phyloP scores from a whole-genome alignment of 495 filamentous ascomycete species.

The Neurospora hispaniola region DNA sequence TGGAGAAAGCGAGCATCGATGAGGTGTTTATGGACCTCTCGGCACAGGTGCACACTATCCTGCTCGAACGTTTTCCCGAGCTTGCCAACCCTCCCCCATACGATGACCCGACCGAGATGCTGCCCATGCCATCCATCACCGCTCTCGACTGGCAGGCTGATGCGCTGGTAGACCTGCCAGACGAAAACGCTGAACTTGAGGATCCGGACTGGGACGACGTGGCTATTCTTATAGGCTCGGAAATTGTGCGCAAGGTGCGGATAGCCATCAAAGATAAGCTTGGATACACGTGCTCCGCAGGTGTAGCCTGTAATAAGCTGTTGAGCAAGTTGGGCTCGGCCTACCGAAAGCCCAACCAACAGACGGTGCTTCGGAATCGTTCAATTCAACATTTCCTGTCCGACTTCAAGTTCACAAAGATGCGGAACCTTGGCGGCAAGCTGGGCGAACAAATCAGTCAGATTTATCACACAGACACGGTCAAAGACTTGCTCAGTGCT shows the following conservation, averaged over 20 bases:
- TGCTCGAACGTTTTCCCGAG: constrained; percentile 73
- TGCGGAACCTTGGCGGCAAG: constrained; percentile 93
- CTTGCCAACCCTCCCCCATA: constrained; percentile 51
- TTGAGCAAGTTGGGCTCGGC: constrained; percentile 86
- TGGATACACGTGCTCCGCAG: constrained; percentile 83
- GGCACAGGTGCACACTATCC: constrained; percentile 61
- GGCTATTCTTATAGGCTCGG: constrained; percentile 71
- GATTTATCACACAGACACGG: constrained; percentile 66
- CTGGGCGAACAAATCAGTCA: constrained; percentile 75
- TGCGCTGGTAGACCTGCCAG: constrained; percentile 64
- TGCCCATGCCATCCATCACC: constrained; percentile 66
- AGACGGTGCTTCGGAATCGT: constrained; percentile 80
- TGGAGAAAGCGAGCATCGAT: constrained; percentile 86
- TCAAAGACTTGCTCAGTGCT: constrained; percentile 64
- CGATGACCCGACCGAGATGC: constrained; percentile 57
- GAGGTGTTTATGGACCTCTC: constrained; percentile 92
- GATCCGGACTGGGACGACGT: constrained; percentile 97
- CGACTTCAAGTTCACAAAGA: constrained; percentile 90
- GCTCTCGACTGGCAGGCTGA: constrained; percentile 75
- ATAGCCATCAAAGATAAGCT: constrained; percentile 38
- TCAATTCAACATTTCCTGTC: constrained; percentile 72
- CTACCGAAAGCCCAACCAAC: constrained; percentile 85
- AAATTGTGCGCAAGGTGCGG: constrained; percentile 74
- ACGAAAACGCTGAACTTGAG: constrained; percentile 60
- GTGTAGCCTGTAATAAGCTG: constrained; percentile 87